These are phyloP conservation scores for Aureobasidium sp. DNA, from an alignment of 2,329 filamentous ascomycete species.

Conservation along the genomic window DNA sequence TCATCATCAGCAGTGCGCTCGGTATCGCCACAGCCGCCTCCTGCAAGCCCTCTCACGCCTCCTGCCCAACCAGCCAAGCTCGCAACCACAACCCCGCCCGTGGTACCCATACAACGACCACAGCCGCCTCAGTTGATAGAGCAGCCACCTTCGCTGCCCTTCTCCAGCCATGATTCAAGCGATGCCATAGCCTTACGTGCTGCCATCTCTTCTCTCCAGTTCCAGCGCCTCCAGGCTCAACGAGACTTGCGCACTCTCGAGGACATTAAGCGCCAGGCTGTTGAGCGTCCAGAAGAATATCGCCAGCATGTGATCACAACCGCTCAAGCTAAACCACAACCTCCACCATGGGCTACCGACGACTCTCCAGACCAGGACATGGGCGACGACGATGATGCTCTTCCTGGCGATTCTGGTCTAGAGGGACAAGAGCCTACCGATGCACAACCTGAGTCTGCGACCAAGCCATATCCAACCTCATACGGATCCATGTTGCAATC, in stretches of 20 bases:
- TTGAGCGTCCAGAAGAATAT: conserved; percentile 64
- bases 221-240: conserved; percentile 71
- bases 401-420: conserved; percentile 15
- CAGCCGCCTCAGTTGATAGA: conserved; percentile 29
- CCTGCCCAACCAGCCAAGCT: background rate
- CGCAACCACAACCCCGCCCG: background rate
- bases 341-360: conserved; percentile 22
- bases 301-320: conserved; percentile 47
- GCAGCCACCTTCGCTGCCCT: conserved; percentile 35
- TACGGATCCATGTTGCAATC: background rate
- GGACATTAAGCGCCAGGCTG: conserved; percentile 59
- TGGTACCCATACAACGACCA: background rate
- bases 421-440: background rate
- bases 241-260: conserved; percentile 65
- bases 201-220: conserved; percentile 76
- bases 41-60: conserved; percentile 15
- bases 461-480: background rate
- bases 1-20: background rate
- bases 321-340: background rate
- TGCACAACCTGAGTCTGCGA: background rate
- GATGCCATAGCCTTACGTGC: conserved; percentile 82
- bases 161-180: conserved; percentile 53
- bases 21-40: conserved; percentile 13
- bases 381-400: conserved; percentile 18
- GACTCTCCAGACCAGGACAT: conserved; percentile 19